Base-by-base conservation (phyloP, 1,284 basidiomycete genomes). In the Ustilago bromivora region DNA sequence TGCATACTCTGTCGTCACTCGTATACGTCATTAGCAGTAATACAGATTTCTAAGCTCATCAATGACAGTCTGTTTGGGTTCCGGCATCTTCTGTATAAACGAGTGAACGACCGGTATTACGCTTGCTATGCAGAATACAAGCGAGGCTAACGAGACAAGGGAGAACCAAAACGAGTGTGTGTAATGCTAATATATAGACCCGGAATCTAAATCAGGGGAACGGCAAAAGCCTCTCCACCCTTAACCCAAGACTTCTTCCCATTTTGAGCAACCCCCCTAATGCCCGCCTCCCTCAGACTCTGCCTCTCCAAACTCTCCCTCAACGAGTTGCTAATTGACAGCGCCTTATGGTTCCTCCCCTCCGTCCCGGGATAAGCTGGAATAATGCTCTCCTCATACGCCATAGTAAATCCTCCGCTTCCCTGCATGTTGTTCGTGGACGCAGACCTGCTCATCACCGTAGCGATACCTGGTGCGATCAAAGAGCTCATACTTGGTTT, bases 341-440 rank as follows among this genome's bases (percentile, higher is more conserved):
- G n/a, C 4, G 58, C 35, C 34, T 41, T 57, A 12, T 46, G 19
- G 2, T 54, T 51, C 28, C 38, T 35, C 5, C 34, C 49, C 12
- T 13, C 23, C 11, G n/a, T 10, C 7, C 43, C 34, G 6, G 46
- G 53, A 35, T 49, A 60, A 15, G 52, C 3, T 1, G 69, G 64
- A 40, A 72, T 72, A 53, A 72, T 72, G 32, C 64, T 66, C 31
- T 72, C 57, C 2, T 58, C 36, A 19, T 57, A 66, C 36, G 52
- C 10, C 40, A 64, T 13, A 0, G 4, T 34, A 35, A 57, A 64
- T 7, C 43, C 13, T 1, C n/a, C 46, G 13, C 19, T 12, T 17
- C n/a, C 7, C 23, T 46, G 35, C n/a, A n/a, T 17, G 17, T 34
- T 41, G 34, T 40, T 34, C 5, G 41, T 36, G 5, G 61, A 19